Evolutionary conservation across 352 stramenopile genomes (phyloP).

Genomic region (Peronospora farinosa): DNA sequence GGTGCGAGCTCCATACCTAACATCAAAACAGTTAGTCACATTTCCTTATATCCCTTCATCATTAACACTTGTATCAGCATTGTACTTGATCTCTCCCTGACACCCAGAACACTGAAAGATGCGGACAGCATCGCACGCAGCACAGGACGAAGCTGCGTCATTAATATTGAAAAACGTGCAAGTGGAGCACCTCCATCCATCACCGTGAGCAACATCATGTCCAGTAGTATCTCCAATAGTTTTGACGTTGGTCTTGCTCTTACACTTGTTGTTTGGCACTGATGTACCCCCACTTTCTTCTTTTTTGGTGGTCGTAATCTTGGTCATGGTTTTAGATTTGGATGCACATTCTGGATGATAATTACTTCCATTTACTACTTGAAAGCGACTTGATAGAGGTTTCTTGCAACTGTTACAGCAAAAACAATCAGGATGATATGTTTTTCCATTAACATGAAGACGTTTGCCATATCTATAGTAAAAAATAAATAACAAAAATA

Average conservation of each 20-base stretch:
- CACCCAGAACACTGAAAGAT: conserved; percentile 26
- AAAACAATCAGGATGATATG: conserved; percentile 48
- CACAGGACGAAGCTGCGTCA: conserved; percentile 21
- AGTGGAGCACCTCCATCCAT: conserved; percentile 28
- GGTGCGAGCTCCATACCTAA: conserved; percentile 27
- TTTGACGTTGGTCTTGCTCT: conserved; percentile 17
- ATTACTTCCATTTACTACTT: conserved; percentile 31
- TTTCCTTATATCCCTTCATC: not conserved
- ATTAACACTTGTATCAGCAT: conserved; percentile 1
- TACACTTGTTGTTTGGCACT: conserved; percentile 12
- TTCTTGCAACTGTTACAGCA: conserved; percentile 36
- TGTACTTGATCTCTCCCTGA: conserved; percentile 30
- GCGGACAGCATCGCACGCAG: conserved; percentile 18
- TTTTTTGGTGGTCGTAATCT: conserved; percentile 10
- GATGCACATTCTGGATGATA: conserved; percentile 39
- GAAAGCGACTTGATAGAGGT: conserved; percentile 31
- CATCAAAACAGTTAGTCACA: conserved; percentile 1
- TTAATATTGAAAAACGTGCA: conserved; percentile 37
- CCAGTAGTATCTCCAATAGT: not conserved
- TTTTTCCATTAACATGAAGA: conserved; percentile 33
- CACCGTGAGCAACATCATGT: not conserved
- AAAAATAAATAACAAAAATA: conserved; percentile 4
- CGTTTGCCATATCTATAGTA: conserved; percentile 33
- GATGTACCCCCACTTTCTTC: not conserved
- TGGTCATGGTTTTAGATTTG: conserved; percentile 18